These are phyloP conservation scores for Grigorovia humatica DNA, from an alignment of 805 yeast genomes.

Conservation along the genomic window DNA sequence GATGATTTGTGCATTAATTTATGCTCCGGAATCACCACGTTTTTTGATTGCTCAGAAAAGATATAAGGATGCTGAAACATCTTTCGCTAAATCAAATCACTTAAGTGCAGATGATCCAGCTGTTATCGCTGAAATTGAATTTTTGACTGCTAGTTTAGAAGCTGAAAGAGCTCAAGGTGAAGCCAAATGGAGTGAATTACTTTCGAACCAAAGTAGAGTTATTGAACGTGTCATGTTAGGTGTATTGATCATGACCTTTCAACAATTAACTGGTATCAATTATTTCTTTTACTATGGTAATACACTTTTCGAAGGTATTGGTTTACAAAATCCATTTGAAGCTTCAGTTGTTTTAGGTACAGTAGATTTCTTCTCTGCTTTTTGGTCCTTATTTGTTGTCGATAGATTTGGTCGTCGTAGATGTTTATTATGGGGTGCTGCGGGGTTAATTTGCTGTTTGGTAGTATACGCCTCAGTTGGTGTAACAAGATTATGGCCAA, in stretches of 20 bases:
- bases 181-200: conserved; percentile 55
- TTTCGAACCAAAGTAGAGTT: conserved; percentile 52
- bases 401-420: conserved; percentile 47
- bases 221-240: conserved; percentile 37
- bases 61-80: conserved; percentile 51
- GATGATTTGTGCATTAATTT: conserved; percentile 31
- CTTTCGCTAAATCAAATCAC: conserved; percentile 53
- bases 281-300: conserved; percentile 63
- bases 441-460: conserved; percentile 37
- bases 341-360: conserved; percentile 52
- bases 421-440: conserved; percentile 39
- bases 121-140: conserved; percentile 46
- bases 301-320: conserved; percentile 51
- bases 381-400: conserved; percentile 40
- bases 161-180: conserved; percentile 51
- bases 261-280: conserved; percentile 59
- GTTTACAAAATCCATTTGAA: conserved; percentile 47
- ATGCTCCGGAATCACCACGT: conserved; percentile 71
- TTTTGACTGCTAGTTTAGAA: conserved; percentile 50
- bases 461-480: conserved; percentile 52
- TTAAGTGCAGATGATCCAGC: conserved; percentile 42
- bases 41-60: conserved; percentile 45
- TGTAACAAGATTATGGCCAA: conserved; percentile 35
- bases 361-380: conserved; percentile 51
- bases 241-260: conserved; percentile 47